Base-by-base conservation (phyloP, 2,329 filamentous ascomycete genomes). In the Curvularia hawaiiensis region DNA sequence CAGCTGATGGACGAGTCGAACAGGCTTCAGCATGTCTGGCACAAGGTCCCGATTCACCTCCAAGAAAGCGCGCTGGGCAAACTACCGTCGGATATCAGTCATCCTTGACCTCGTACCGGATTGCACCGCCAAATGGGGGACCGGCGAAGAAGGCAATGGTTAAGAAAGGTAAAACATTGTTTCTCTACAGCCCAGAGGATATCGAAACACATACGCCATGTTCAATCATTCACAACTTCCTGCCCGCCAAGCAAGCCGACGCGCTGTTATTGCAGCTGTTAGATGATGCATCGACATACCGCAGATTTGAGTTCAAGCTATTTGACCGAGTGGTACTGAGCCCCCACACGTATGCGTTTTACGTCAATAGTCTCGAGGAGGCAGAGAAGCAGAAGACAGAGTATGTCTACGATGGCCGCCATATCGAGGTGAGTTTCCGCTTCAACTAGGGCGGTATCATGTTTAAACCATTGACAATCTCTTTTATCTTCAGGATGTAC, bases 141-240 rank as follows among this genome's bases (percentile, higher is more conserved):
- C 24, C 49, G 1, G 45, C 49, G 3, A 73, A 75, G 58, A 79
- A 80, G 62, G 62, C 83, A 0, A 77, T 90, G 58, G 88, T 90
- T 0, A 89, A 85, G 68, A 96, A 89, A 71, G 94, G 93, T 12
- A 86, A 87, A 65, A 97, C 94, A 0, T 77, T 98, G 2, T 90
- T 94, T 71, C 81, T 98, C 0, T 98, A 90, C 75, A 87, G 90
- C 41, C 90, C 93, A 0, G 81, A 86, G 39, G 92, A 97, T 66
- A 86, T 98, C 45, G 89, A 91, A 48, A 83, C 85, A 24, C 85
- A 96, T 70, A 97, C 94, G 0, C 92, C 95, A 1, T 97, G 93
- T 77, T 93, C 91, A 11, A 90, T 98, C 63, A 87, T 97, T 54
- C 92, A 96, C 76, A 95, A 97, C 69, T 97, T 98, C 66, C 81